These are phyloP conservation scores for Gossypium lobatum DNA, from an alignment of 441 rosid genomes.

Conservation along the genomic window DNA sequence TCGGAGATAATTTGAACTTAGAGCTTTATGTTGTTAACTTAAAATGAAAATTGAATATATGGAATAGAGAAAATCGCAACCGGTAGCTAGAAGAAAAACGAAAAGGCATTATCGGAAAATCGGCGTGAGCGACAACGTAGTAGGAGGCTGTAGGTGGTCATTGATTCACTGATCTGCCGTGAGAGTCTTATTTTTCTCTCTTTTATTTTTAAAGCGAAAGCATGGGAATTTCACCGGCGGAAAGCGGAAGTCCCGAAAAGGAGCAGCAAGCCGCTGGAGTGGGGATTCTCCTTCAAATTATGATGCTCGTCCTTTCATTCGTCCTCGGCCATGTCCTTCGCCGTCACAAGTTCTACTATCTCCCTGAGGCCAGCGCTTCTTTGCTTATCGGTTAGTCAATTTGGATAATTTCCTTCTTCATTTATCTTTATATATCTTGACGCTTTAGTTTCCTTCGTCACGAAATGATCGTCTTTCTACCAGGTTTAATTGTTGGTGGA, in stretches of 20 bases:
- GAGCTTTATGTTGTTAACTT: no score
- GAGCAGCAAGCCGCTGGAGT: conserved; percentile 98
- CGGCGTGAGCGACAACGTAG: not conserved
- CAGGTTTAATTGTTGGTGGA: conserved; percentile 86
- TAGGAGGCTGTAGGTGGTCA: not conserved
- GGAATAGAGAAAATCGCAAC: no score
- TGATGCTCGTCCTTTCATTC: conserved; percentile 99
- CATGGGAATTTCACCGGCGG: conserved; percentile 42
- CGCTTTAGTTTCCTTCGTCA: not conserved
- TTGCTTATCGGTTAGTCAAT: conserved; percentile 65
- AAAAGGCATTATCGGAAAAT: no score
- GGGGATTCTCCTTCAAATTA: conserved; percentile 96
- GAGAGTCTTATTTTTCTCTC: no score
- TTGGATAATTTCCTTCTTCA: not conserved
- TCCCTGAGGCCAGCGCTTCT: conserved; percentile 97
- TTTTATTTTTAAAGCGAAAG: conserved; percentile 9
- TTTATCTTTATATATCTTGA: not conserved
- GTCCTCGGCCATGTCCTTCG: conserved; percentile 96
- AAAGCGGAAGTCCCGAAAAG: conserved; percentile 46
- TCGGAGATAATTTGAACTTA: no score
- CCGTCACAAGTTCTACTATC: conserved; percentile 90
- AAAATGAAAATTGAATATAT: no score
- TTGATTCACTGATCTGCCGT: not conserved
- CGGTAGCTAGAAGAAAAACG: no score
- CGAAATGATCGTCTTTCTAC: not conserved